These are phyloP conservation scores for Cephaloascus albidus DNA, from an alignment of 805 yeast species.

Conservation along the genomic window DNA sequence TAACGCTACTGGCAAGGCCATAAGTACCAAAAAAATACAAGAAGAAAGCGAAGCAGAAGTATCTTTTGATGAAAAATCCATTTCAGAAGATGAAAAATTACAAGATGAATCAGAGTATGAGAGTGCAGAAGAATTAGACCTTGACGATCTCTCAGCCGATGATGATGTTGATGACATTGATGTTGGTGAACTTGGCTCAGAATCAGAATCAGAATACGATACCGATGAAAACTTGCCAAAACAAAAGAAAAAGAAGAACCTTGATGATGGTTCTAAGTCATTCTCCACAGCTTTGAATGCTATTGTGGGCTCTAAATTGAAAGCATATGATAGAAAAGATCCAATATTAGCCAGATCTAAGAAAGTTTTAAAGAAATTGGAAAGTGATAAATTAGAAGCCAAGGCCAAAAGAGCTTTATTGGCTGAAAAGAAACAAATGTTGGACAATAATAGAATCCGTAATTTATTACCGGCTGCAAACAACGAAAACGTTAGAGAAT, in stretches of 20 bases:
- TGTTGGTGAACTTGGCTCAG: slow-evolving; percentile 9
- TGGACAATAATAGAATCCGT: slow-evolving; percentile 59
- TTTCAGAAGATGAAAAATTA: background rate
- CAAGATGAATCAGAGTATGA: slow-evolving; percentile 4
- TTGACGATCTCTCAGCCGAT: slow-evolving; percentile 7
- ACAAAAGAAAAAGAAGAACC: slow-evolving; percentile 46
- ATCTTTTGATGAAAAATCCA: slow-evolving; percentile 1
- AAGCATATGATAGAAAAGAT: slow-evolving; percentile 81
- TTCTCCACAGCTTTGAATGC: slow-evolving; percentile 82
- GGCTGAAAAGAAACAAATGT: slow-evolving; percentile 59
- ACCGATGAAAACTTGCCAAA: slow-evolving; percentile 31
- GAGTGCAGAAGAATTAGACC: slow-evolving; percentile 1
- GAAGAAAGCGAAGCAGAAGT: background rate
- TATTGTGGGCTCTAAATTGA: slow-evolving; percentile 73
- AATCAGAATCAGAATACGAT: slow-evolving; percentile 12
- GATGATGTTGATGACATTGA: slow-evolving; percentile 5
- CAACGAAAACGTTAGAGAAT: slow-evolving; percentile 43
- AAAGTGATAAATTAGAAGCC: slow-evolving; percentile 71
- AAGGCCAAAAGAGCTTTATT: slow-evolving; percentile 68
- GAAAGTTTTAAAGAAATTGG: slow-evolving; percentile 63
- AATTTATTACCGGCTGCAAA: slow-evolving; percentile 57
- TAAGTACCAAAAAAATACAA: background rate
- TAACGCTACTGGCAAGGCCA: background rate
- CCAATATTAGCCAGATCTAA: slow-evolving; percentile 84
- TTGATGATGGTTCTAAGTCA: slow-evolving; percentile 62